phyloP scores from a whole-genome alignment of 306 rosid species.

The Trifolium dubium region DNA sequence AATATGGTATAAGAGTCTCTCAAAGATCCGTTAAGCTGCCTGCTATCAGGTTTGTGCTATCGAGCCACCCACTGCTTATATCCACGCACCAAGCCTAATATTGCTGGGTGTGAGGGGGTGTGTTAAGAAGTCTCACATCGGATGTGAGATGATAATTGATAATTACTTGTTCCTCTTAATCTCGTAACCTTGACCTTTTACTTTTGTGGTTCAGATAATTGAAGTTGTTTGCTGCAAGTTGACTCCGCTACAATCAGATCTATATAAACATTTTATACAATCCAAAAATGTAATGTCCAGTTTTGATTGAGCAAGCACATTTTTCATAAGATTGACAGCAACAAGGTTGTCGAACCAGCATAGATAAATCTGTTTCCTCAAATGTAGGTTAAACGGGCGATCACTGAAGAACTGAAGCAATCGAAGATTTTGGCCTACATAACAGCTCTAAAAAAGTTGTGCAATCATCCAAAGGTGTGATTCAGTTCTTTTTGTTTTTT shows the following conservation, averaged over 20 bases:
- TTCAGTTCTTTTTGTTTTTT: conserved; percentile 21
- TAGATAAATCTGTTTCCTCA: conserved; percentile 33
- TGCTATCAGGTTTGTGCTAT: too few relatives aligned
- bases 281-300: conserved; percentile 79
- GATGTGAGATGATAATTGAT: background rate
- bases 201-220: conserved; percentile 67
- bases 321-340: conserved; percentile 33
- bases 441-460: conserved; percentile 90
- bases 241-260: conserved; percentile 85
- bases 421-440: conserved; percentile 95
- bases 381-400: conserved; percentile 80
- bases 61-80: too few relatives aligned
- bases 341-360: conserved; percentile 38
- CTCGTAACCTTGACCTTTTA: conserved; percentile 36
- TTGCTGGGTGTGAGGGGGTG: too few relatives aligned
- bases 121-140: too few relatives aligned
- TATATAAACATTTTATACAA: conserved; percentile 87
- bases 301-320: conserved; percentile 38
- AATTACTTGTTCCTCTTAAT: conserved; percentile 31
- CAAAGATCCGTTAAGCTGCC: too few relatives aligned
- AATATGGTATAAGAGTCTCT: too few relatives aligned
- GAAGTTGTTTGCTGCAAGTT: conserved; percentile 99
- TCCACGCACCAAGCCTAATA: too few relatives aligned
- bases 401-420: conserved; percentile 76
- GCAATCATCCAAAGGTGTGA: conserved; percentile 97